Evolutionary conservation across 2,329 filamentous ascomycete species (phyloP), one percentile per base, ranked within the genome.

Genomic region (Xylariales sp.): DNA sequence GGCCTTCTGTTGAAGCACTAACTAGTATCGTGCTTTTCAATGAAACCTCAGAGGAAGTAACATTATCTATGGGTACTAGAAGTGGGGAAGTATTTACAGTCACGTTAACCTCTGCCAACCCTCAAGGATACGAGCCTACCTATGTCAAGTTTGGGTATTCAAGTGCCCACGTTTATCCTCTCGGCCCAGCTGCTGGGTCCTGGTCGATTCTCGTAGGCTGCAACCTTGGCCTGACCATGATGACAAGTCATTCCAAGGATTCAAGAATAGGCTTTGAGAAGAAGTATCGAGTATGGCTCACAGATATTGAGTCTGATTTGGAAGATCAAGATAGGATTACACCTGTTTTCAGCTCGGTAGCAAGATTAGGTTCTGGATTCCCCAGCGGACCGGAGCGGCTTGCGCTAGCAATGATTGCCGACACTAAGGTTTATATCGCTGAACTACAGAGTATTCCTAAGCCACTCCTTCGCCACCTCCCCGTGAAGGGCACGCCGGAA

Each of bases 241-340:
- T 60, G 48, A 51, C 40, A n/a, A 44, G 41, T 24, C 38, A 34
- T 7, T 28, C 30, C 28, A 30, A 16, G 21, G 39, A 25, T 15
- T 35, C 34, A 30, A 36, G 33, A 19, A 45, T 44, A 6, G 53
- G 43, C 16, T 72, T 70, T 37, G 55, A 59, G 33, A 53, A 56
- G 3, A 74, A 66, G 41, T 56, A 65, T 11, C 61, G 61, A 32
- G 61, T 82, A 12, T 77, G 72, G 66, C 61, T 71, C 2, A 72
- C 72, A 3, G 72, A 79, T 47, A 63, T 63, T 2, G 63, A 62
- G 23, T 66, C 76, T n/a, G n/a, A n/a, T n/a, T n/a, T n/a, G n/a
- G n/a, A n/a, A n/a, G n/a, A n/a, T 29, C 53, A 62, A 6, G 66
- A 61, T 23, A 60, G 72, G 44, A 51, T 58, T 7, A 64, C 72